Percentiles rank a stretch among this genome's conserved stretches.
Conservation (phyloP, 2,329 filamentous ascomycete species). For the Aurifilum marmelostoma region DNA sequence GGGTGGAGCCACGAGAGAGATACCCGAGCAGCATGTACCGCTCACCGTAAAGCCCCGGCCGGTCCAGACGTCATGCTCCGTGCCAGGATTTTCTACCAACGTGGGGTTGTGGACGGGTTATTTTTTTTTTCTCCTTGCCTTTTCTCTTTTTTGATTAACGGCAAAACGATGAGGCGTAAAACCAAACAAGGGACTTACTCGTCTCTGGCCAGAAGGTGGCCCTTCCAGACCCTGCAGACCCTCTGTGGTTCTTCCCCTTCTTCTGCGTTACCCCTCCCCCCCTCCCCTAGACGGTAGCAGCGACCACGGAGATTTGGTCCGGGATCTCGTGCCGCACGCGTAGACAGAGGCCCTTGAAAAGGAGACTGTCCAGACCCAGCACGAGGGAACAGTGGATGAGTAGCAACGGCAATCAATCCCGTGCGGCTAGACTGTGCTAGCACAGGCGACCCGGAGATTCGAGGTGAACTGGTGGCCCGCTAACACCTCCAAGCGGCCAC, state of each 20-base stretch:
- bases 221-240: background rate
- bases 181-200: background rate
- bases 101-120: background rate
- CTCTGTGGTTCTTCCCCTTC: background rate
- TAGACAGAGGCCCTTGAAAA: background rate
- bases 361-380: background rate
- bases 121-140: background rate
- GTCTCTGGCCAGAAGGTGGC: background rate
- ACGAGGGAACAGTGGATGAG: background rate
- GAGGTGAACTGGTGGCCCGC: slow-evolving; percentile 12
- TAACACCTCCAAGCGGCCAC: slow-evolving; percentile 13
- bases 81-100: slow-evolving; percentile 1
- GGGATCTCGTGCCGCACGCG: slow-evolving; percentile 12
- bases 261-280: background rate
- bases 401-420: slow-evolving; percentile 3
- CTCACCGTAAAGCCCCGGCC: slow-evolving; percentile 20
- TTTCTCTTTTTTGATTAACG: background rate
- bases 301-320: slow-evolving; percentile 17
- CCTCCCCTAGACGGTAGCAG: background rate
- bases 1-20: background rate
- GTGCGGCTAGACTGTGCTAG: slow-evolving; percentile 7
- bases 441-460: slow-evolving; percentile 14
- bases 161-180: background rate
- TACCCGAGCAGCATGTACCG: slow-evolving; percentile 19
- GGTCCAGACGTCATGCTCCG: slow-evolving; percentile 17